Evolutionary conservation across 2,329 filamentous ascomycete genomes (phyloP).

Genomic region (Endocalyx cinctus): DNA sequence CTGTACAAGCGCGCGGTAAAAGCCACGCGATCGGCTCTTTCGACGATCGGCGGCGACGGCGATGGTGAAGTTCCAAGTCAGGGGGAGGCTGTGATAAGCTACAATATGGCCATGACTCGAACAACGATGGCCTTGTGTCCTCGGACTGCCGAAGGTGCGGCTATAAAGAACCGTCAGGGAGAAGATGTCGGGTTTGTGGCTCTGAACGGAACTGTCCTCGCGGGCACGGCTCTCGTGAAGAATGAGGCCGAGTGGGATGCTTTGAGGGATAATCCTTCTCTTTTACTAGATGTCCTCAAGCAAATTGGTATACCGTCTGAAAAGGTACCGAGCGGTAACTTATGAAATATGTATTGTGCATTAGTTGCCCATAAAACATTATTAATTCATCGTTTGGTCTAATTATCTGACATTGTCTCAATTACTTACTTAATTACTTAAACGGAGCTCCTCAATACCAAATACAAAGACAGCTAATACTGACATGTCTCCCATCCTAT

Average conservation of each 20-base stretch:
- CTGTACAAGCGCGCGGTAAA: slow-evolving; percentile 42
- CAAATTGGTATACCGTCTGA: slow-evolving; percentile 34
- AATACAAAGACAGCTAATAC: too few relatives aligned
- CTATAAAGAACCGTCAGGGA: slow-evolving; percentile 18
- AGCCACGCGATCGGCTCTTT: slow-evolving; percentile 12
- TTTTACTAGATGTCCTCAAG: slow-evolving; percentile 35
- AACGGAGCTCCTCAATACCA: too few relatives aligned
- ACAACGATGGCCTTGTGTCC: slow-evolving; percentile 51
- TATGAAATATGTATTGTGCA: not conserved
- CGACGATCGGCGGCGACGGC: too few relatives aligned
- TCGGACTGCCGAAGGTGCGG: slow-evolving; percentile 45
- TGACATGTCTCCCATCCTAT: too few relatives aligned
- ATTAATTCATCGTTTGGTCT: too few relatives aligned
- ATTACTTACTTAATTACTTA: too few relatives aligned
- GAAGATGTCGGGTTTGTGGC: slow-evolving; percentile 38
- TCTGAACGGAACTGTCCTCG: slow-evolving; percentile 60
- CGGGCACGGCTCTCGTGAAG: slow-evolving; percentile 61
- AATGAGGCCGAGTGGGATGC: slow-evolving; percentile 53
- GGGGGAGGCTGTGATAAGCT: slow-evolving; percentile 52
- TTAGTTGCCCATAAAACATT: too few relatives aligned
- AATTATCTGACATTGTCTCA: too few relatives aligned
- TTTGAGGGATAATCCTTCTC: slow-evolving; percentile 35
- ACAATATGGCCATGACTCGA: slow-evolving; percentile 58
- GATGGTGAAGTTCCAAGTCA: slow-evolving; percentile 17
- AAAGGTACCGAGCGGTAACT: not conserved